Base-by-base conservation (phyloP, 805 yeast genomes). In the Kuraishia cidri region DNA sequence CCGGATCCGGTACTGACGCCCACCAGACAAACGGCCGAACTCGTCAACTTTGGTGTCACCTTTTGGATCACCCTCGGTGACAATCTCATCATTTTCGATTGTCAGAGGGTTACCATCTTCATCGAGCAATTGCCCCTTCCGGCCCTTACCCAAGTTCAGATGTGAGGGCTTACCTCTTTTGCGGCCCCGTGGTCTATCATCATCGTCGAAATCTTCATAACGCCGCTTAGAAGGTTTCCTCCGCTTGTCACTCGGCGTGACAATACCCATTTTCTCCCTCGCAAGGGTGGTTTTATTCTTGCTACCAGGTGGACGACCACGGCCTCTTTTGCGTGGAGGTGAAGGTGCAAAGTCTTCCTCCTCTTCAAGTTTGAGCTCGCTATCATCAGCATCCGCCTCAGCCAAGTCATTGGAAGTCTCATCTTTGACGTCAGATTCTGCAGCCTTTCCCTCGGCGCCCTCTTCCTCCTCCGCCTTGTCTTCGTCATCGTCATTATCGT, bases 11-110 rank as follows among this genome's bases (percentile, higher is more conserved):
- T 72, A 90, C 46, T 74, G 72, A 41, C 97, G 70, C 12, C 75
- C 88, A 4, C 82, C 94, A 28, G 56, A 50, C 37, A 90, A 61
- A 30, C 67, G 65, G 19, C 97, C 97, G 37, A 67, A 50, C 26
- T 52, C 63, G 43, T 74, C 76, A 24, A 90, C 72, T 52, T 90
- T 90, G 6, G 54, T 65, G 38, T 79, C 83, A 31, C 97, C 97
- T 36, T 13, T 74, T 6, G 75, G 72, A 54, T 90, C 97, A 40
- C 70, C 79, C 2, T 80, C 80, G 11, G 86, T 65, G 6, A 71
- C 75, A 29, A 79, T 78, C 61, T 90, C 97, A 50, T 87, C 95
- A 47, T 79, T 71, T 15, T 61, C 62, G 5, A 88, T 66, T 19
- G 66, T 65, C 33, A 75, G 60, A 11, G 80, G 78, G 36, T 75